Evolutionary conservation across 371 early-diverging fungal genomes (phyloP).

Genomic region (Rhizopus arrhizus): DNA sequence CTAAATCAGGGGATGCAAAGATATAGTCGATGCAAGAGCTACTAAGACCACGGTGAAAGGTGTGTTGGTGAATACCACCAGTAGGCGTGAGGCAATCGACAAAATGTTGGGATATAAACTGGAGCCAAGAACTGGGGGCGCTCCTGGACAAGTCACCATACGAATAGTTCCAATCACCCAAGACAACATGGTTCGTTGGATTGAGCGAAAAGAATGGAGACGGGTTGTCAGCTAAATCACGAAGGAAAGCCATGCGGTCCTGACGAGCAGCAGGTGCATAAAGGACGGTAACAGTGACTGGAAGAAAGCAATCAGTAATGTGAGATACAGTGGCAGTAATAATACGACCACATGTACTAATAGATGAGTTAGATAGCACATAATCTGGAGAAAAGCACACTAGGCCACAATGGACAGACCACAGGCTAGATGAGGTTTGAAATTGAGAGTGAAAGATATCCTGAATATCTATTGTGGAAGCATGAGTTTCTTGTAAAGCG

Average conservation of each 20-base stretch:
- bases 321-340: slow-evolving; percentile 4
- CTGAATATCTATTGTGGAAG: neutral
- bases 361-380: no score
- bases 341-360: no score
- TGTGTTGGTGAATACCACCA: neutral
- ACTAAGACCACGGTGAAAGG: neutral
- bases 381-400: no score
- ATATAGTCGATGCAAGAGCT: slow-evolving; percentile 6
- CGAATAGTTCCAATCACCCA: neutral
- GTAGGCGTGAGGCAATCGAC: neutral
- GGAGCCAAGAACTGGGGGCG: neutral
- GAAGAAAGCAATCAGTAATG: neutral
- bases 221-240: neutral
- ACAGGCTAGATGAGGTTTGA: neutral
- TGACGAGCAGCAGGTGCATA: neutral
- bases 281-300: neutral
- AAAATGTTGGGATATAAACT: neutral
- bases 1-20: slow-evolving; percentile 5
- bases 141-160: neutral
- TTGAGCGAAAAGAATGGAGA: neutral
- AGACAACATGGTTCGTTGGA: neutral
- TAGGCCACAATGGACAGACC: slow-evolving; percentile 6
- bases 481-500: slow-evolving; percentile 9
- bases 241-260: neutral
- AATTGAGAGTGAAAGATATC: slow-evolving; percentile 8